Evolutionary conservation across 1,139 yeast species (phyloP).

Genomic region (Arxiozyma heterogenica): DNA sequence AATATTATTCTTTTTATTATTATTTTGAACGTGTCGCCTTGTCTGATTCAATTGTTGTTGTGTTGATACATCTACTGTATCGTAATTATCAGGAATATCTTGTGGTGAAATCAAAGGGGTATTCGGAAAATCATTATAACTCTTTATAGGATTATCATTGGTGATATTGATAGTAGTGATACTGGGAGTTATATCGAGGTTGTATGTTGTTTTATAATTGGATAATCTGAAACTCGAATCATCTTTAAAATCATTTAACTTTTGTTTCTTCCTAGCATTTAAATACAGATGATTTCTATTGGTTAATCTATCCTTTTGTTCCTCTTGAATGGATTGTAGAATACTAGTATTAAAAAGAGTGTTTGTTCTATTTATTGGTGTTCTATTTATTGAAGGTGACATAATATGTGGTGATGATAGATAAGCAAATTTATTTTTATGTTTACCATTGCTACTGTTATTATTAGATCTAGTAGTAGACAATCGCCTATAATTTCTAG

Average conservation of each 20-base stretch:
- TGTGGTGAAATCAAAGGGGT: not conserved
- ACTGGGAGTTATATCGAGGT: not conserved
- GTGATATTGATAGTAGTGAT: not conserved
- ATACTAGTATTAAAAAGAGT: not conserved
- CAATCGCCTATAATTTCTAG: not conserved
- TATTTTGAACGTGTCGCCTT: no score
- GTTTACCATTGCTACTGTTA: no score
- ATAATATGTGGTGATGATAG: conserved; percentile 11
- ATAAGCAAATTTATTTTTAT: not conserved
- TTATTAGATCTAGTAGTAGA: not conserved
- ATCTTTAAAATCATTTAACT: not conserved
- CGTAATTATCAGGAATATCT: not conserved
- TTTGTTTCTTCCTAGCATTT: not conserved
- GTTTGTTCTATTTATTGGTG: not conserved
- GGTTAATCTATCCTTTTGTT: not conserved
- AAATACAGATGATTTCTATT: not conserved
- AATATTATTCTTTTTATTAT: not conserved
- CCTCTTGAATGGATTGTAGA: not conserved
- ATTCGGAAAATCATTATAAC: not conserved
- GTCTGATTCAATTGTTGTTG: no score
- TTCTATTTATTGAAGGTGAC: conserved; percentile 5
- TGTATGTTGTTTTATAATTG: conserved; percentile 7
- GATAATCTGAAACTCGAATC: not conserved
- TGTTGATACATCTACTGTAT: not conserved
- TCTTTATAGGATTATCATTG: not conserved